Evolutionary conservation across 1,139 yeast genomes (phyloP).

Genomic region (Hanseniaspora uvarum): DNA sequence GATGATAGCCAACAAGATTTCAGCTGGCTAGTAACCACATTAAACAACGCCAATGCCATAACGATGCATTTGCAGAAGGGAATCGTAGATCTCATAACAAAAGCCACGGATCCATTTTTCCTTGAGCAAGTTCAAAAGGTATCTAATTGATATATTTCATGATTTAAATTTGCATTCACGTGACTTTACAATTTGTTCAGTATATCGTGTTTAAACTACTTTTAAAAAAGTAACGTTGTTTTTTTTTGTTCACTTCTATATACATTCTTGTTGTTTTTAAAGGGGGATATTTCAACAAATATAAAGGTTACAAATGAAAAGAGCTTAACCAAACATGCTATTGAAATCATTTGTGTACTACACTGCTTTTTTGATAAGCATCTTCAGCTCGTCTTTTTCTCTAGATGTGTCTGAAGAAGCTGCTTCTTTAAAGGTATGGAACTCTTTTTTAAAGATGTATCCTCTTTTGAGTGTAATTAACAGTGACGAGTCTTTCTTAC

Average conservation of each 20-base stretch:
- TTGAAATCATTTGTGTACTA: neutral
- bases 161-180: neutral
- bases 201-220: neutral
- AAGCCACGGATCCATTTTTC: conserved; percentile 8
- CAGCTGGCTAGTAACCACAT: conserved; percentile 6
- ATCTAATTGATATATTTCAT: neutral
- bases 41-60: conserved; percentile 4
- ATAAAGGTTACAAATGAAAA: too few species aligned
- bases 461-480: conserved; percentile 2
- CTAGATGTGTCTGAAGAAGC: neutral
- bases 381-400: neutral
- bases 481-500: neutral
- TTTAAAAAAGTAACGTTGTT: neutral
- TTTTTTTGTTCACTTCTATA: too few species aligned
- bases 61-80: conserved; percentile 5
- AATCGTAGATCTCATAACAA: neutral
- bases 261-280: too few species aligned
- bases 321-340: too few species aligned
- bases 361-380: neutral
- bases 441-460: conserved; percentile 7
- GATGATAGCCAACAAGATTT: neutral
- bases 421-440: conserved; percentile 11
- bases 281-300: too few species aligned
- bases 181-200: neutral
- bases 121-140: conserved; percentile 10